phyloP scores from a whole-genome alignment of 179 eudicot genomes.

The Silene noctiflora region DNA sequence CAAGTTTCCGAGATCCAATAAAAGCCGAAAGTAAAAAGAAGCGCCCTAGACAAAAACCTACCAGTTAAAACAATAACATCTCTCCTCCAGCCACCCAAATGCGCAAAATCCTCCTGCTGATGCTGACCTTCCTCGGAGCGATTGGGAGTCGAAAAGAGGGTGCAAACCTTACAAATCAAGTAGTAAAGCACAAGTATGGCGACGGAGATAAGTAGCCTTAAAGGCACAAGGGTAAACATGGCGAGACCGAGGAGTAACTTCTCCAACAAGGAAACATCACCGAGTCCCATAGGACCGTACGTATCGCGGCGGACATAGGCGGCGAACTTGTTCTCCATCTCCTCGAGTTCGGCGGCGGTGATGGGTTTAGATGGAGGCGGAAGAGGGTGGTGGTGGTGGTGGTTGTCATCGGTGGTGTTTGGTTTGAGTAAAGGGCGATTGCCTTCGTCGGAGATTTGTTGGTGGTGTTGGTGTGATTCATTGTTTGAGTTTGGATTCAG shows the following conservation, averaged over 20 bases:
- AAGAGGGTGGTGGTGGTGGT: neutral
- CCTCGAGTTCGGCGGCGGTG: constrained; percentile 39
- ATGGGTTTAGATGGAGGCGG: constrained; percentile 18
- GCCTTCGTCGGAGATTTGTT: constrained; percentile 31
- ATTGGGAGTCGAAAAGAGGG: constrained; percentile 50
- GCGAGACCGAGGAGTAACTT: constrained; percentile 48
- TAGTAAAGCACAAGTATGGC: constrained; percentile 55
- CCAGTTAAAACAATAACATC: constrained; percentile 48
- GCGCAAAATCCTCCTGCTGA: constrained; percentile 63
- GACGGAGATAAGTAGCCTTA: constrained; percentile 42
- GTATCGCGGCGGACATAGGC: constrained; percentile 68
- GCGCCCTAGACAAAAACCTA: constrained; percentile 54
- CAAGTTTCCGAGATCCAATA: constrained; percentile 53
- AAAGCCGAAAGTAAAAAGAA: constrained; percentile 71
- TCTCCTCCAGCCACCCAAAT: constrained; percentile 72
- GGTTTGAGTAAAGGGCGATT: constrained; percentile 62
- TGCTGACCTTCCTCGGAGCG: constrained; percentile 35
- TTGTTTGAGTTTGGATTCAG: constrained; percentile 20
- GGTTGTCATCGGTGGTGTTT: constrained; percentile 21
- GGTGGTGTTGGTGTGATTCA: constrained; percentile 3
- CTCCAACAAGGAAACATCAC: constrained; percentile 54
- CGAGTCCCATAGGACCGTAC: constrained; percentile 83
- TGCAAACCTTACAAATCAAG: constrained; percentile 67
- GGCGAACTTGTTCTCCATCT: constrained; percentile 79
- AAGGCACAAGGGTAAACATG: constrained; percentile 52